A percentile compares a stretch with the other conserved stretches of the same genome.
Evolutionary conservation across 2,329 filamentous ascomycete species (phyloP).

Genomic region (Alternaria triticimaculans): DNA sequence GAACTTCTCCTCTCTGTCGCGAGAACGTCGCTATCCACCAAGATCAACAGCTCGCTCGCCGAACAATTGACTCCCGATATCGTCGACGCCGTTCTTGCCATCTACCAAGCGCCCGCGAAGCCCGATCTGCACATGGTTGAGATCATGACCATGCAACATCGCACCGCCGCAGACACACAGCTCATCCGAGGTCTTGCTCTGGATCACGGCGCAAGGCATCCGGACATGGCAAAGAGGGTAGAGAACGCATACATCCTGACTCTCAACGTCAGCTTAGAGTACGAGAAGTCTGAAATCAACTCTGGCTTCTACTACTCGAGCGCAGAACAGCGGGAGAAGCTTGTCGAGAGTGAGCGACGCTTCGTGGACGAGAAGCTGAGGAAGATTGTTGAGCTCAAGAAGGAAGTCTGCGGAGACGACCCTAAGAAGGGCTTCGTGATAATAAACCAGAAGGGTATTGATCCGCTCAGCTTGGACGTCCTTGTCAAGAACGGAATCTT

Average conservation of each 20-base stretch:
- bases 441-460: constrained; percentile 99
- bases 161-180: constrained; percentile 92
- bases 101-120: constrained; percentile 87
- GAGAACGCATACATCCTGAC: constrained; percentile 96
- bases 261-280: constrained; percentile 95
- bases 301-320: constrained; percentile 98
- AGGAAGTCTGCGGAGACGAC: constrained; percentile 93
- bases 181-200: constrained; percentile 91
- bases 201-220: constrained; percentile 94
- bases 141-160: constrained; percentile 99
- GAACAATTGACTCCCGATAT: constrained; percentile 92
- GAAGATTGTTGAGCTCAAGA: constrained; percentile 98
- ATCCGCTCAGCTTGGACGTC: constrained; percentile 93
- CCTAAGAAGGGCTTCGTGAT: constrained; percentile 95
- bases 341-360: constrained; percentile 94
- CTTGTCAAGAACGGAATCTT: constrained; percentile 98
- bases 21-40: constrained; percentile 91
- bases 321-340: constrained; percentile 95
- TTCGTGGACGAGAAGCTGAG: constrained; percentile 96
- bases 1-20: constrained; percentile 94
- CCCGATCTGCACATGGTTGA: constrained; percentile 99
- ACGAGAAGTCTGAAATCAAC: constrained; percentile 99
- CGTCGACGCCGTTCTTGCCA: constrained; percentile 93
- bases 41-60: constrained; percentile 87
- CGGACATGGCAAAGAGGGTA: constrained; percentile 96